These are phyloP conservation scores for Saccharomycopsis sp. DNA, from an alignment of 805 yeast genomes.

Conservation along the genomic window DNA sequence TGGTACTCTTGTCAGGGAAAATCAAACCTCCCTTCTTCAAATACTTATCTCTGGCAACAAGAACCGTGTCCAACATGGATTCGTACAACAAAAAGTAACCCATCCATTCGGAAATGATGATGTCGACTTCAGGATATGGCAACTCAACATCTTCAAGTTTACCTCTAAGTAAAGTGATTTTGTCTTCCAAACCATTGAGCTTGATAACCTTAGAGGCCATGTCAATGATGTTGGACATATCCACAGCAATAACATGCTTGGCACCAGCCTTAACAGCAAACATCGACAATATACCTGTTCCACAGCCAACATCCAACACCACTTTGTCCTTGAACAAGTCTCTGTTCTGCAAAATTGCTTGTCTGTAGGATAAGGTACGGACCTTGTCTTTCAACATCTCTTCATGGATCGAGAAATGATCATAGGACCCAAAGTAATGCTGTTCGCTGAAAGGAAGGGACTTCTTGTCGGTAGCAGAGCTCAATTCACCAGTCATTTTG, in stretches of 20 bases:
- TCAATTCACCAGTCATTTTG: constrained; percentile 11
- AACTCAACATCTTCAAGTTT: constrained; percentile 87
- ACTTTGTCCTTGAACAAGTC: constrained; percentile 86
- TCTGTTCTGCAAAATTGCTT: constrained; percentile 86
- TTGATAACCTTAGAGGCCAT: constrained; percentile 89
- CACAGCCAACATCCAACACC: constrained; percentile 97
- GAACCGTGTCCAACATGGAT: constrained; percentile 95
- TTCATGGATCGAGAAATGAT: constrained; percentile 96
- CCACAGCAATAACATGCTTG: constrained; percentile 94
- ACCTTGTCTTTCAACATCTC: constrained; percentile 96
- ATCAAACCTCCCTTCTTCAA: constrained; percentile 74
- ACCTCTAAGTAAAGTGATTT: constrained; percentile 84
- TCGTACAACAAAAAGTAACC: constrained; percentile 94
- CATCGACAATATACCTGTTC: constrained; percentile 96
- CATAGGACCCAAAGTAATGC: constrained; percentile 92
- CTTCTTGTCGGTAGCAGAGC: constrained; percentile 62
- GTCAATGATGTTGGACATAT: constrained; percentile 92
- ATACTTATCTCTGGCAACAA: constrained; percentile 89
- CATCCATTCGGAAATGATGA: constrained; percentile 98
- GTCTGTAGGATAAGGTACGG: constrained; percentile 85
- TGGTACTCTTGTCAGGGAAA: constrained; percentile 88
- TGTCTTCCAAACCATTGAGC: constrained; percentile 76
- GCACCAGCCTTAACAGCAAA: constrained; percentile 99
- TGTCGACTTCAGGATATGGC: constrained; percentile 86
- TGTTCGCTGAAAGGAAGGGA: constrained; percentile 70